These are phyloP conservation scores for Calonectria pteridis DNA, from an alignment of 2,329 filamentous ascomycete species.

Conservation along the genomic window DNA sequence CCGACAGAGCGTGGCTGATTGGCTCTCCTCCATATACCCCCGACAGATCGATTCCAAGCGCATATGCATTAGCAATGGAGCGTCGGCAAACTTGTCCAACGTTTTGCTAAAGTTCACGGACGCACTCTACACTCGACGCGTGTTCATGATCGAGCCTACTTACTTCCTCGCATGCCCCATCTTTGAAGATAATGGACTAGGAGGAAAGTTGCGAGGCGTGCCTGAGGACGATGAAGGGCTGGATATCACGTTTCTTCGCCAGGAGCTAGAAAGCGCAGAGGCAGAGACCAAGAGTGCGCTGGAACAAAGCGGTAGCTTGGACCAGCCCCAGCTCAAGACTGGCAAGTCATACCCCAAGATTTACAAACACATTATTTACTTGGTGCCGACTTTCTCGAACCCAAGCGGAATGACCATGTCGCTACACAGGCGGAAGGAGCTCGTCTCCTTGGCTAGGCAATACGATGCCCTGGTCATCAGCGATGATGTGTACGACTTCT, in stretches of 20 bases:
- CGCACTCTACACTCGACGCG: slow-evolving; percentile 68
- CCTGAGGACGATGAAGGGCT: slow-evolving; percentile 64
- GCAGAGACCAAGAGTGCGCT: not conserved
- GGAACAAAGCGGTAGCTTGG: not conserved
- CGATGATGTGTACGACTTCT: slow-evolving; percentile 80
- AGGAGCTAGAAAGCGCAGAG: not conserved
- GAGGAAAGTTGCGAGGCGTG: slow-evolving; percentile 65
- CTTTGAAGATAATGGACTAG: slow-evolving; percentile 72
- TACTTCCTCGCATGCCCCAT: slow-evolving; percentile 74
- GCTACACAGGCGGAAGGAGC: slow-evolving; percentile 62
- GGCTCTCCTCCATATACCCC: slow-evolving; percentile 24
- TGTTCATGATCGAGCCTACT: slow-evolving; percentile 73
- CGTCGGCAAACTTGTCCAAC: slow-evolving; percentile 25
- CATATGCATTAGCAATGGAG: slow-evolving; percentile 33
- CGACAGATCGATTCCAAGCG: slow-evolving; percentile 7
- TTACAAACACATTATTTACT: slow-evolving; percentile 78
- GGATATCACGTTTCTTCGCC: slow-evolving; percentile 31
- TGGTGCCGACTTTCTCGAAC: slow-evolving; percentile 78
- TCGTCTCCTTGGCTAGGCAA: slow-evolving; percentile 71
- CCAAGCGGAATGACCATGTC: slow-evolving; percentile 76
- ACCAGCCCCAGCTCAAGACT: slow-evolving; percentile 10
- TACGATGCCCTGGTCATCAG: slow-evolving; percentile 76
- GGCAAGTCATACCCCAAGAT: slow-evolving; percentile 51
- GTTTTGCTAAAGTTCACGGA: slow-evolving; percentile 63
- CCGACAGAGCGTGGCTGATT: slow-evolving; percentile 25